Conservation (phyloP, 2,329 filamentous ascomycete genomes). For the Verticillium dahliae region DNA sequence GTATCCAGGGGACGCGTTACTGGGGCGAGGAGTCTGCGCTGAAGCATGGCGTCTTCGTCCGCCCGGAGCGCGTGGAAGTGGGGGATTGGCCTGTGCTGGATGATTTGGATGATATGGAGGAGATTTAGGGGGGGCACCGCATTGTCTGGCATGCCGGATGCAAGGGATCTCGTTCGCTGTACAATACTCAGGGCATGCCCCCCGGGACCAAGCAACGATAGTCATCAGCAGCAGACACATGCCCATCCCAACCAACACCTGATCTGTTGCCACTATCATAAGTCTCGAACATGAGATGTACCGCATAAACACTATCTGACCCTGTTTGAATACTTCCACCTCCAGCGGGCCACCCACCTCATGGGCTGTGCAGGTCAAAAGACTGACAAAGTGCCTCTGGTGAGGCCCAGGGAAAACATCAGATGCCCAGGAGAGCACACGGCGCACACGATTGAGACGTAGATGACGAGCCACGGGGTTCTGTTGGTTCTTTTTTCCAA, state of each 20-base stretch:
- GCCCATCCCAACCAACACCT: background rate
- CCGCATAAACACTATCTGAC: background rate
- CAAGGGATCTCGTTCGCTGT: background rate
- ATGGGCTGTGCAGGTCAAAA: background rate
- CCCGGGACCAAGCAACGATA: background rate
- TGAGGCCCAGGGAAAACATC: background rate
- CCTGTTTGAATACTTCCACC: background rate
- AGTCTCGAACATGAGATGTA: background rate
- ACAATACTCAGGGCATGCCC: background rate
- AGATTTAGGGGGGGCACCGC: constrained; percentile 42
- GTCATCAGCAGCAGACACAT: background rate
- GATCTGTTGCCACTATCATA: background rate
- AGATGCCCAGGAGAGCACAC: background rate
- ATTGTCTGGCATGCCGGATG: background rate
- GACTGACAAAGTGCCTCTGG: background rate
- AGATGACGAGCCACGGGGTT: background rate
- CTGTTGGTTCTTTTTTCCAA: background rate
- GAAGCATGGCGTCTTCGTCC: constrained; percentile 73
- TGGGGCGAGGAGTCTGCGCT: constrained; percentile 58
- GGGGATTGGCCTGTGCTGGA: constrained; percentile 67
- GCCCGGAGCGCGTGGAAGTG: constrained; percentile 69
- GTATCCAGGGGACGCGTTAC: constrained; percentile 59
- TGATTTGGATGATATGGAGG: constrained; percentile 72
- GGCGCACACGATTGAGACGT: background rate
- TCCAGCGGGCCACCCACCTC: background rate